phyloP scores from a whole-genome alignment of 139 green algal species.

The Astrephomene gubernaculifera region DNA sequence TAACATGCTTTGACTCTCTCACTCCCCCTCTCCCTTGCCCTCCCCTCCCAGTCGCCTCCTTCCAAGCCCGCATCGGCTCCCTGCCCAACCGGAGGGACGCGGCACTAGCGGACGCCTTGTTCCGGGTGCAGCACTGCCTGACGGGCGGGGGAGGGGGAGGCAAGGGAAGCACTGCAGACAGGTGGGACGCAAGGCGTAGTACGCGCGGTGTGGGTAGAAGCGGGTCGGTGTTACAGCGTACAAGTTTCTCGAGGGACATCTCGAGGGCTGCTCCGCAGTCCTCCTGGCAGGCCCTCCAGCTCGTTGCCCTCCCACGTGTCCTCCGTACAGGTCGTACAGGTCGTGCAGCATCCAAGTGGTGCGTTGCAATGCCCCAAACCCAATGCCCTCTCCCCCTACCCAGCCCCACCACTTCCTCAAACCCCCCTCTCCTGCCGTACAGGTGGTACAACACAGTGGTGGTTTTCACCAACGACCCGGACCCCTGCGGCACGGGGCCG shows the following conservation, averaged over 20 bases:
- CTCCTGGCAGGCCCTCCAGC: no score
- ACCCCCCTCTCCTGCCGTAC: not conserved
- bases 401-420: no score
- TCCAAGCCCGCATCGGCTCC: not conserved
- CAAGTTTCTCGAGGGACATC: no score
- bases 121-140: slow-evolving; percentile 29
- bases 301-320: no score
- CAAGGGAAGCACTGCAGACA: not conserved
- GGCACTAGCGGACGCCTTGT: slow-evolving; percentile 3
- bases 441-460: slow-evolving; percentile 23
- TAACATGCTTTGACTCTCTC: no score
- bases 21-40: not conserved
- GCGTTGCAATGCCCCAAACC: no score
- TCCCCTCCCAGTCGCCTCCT: not conserved
- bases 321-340: no score
- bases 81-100: not conserved
- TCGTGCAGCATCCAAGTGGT: no score
- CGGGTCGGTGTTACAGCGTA: no score
- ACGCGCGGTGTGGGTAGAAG: no score
- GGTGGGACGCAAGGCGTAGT: not conserved
- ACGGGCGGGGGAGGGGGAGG: not conserved
- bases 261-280: no score
- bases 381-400: no score
- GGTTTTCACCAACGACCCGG: slow-evolving; percentile 32
- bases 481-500: slow-evolving; percentile 32